Conservation (phyloP, 768 basidiomycete genomes). For the Tylopilus plumbeoviolaceoides region DNA sequence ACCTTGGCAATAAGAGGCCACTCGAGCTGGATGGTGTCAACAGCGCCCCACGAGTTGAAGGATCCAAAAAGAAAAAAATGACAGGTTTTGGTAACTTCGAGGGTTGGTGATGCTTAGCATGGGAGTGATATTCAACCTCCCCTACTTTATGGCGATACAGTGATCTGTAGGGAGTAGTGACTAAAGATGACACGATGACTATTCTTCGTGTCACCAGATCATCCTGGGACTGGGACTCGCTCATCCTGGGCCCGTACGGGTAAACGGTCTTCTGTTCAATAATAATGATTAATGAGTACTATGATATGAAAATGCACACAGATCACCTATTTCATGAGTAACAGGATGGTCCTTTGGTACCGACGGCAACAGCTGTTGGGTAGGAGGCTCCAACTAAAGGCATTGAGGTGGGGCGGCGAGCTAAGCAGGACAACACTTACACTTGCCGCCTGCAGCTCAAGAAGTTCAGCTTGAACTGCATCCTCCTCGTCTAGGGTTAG, state of each 20-base stretch:
- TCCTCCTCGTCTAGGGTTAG: slow-evolving; percentile 91
- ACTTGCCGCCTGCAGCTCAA: slow-evolving; percentile 57
- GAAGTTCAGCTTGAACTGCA: slow-evolving; percentile 82
- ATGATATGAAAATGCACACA: background rate
- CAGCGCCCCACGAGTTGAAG: slow-evolving; percentile 31
- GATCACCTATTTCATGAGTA: slow-evolving; percentile 30
- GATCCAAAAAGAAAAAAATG: slow-evolving; percentile 75
- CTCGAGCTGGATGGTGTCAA: slow-evolving; percentile 24
- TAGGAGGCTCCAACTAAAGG: slow-evolving; percentile 29
- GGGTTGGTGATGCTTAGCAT: slow-evolving; percentile 52
- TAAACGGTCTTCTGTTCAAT: slow-evolving; percentile 1
- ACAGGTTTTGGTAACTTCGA: slow-evolving; percentile 91
- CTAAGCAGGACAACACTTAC: slow-evolving; percentile 36
- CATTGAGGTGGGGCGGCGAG: background rate
- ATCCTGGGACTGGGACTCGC: slow-evolving; percentile 23
- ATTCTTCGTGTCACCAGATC: slow-evolving; percentile 3
- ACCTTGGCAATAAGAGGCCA: slow-evolving; percentile 57
- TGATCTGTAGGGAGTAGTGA: slow-evolving; percentile 6
- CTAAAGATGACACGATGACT: background rate
- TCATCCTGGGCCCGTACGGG: background rate
- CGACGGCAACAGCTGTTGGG: slow-evolving; percentile 45
- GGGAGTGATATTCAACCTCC: background rate
- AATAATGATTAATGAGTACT: slow-evolving; percentile 2
- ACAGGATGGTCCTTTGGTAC: slow-evolving; percentile 48
- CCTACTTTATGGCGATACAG: slow-evolving; percentile 10